Conservation (phyloP, 2,329 filamentous ascomycete species). For the Calcarisporium arbuscula region DNA sequence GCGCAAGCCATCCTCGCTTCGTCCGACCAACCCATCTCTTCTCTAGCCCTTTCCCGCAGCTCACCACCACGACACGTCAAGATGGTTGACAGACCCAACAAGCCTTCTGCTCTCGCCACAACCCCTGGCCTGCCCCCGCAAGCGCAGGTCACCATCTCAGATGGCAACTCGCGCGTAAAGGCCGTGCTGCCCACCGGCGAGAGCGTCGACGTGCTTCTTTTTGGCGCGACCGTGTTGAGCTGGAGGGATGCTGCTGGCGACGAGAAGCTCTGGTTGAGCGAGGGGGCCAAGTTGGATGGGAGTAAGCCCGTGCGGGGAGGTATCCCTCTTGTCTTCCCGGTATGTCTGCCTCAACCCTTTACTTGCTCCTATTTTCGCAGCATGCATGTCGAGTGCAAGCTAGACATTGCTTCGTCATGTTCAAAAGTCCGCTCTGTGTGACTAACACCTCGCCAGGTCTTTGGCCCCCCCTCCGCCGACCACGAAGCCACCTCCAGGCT, state of each 20-base stretch:
- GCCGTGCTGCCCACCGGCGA: slow-evolving; percentile 82
- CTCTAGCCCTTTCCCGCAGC: not conserved
- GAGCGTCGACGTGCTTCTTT: slow-evolving; percentile 77
- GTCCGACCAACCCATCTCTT: not conserved
- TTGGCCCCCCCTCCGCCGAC: slow-evolving; percentile 72
- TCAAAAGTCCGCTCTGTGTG: not conserved
- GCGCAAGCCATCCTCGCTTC: not conserved
- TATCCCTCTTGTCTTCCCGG: slow-evolving; percentile 88
- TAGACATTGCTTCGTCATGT: no score
- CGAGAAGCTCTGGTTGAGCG: slow-evolving; percentile 84
- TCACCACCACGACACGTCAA: slow-evolving; percentile 1
- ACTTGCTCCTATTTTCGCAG: not conserved
- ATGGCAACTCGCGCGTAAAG: slow-evolving; percentile 65
- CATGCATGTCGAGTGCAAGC: no score
- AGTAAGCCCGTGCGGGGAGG: slow-evolving; percentile 86
- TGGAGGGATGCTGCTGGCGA: slow-evolving; percentile 78
- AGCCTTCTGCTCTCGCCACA: slow-evolving; percentile 68
- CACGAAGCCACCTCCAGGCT: slow-evolving; percentile 73
- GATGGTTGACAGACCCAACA: slow-evolving; percentile 82
- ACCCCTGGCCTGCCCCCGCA: slow-evolving; percentile 69
- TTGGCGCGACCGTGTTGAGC: slow-evolving; percentile 84
- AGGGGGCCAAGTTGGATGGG: slow-evolving; percentile 75
- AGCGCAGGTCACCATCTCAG: slow-evolving; percentile 66
- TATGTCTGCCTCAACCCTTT: slow-evolving; percentile 38
- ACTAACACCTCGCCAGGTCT: slow-evolving; percentile 56